Evolutionary conservation across 164 flowering plant genomes (phyloP).

Genomic region (Stephania yunnanensis): DNA sequence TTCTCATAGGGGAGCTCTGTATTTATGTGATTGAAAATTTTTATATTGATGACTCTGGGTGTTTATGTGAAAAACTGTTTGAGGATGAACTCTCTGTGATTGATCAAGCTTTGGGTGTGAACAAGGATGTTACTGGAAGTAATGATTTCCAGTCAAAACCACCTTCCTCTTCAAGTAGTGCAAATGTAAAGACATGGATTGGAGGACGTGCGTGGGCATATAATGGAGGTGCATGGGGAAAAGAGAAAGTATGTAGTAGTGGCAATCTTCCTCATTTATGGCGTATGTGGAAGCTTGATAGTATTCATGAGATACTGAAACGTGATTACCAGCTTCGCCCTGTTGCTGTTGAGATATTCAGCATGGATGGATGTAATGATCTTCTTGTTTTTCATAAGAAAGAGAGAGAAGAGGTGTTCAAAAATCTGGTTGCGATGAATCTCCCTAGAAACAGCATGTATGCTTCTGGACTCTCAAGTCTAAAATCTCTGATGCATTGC

Average conservation of each 20-base stretch:
- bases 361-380: slow-evolving; percentile 99
- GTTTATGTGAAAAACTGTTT: slow-evolving; percentile 82
- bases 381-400: slow-evolving; percentile 96
- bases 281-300: slow-evolving; percentile 98
- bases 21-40: slow-evolving; percentile 93
- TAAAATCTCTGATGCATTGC: background rate
- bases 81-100: slow-evolving; percentile 96
- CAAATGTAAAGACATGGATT: slow-evolving; percentile 41
- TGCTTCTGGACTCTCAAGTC: background rate
- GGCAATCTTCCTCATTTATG: slow-evolving; percentile 89
- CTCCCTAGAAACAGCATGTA: slow-evolving; percentile 95
- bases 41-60: slow-evolving; percentile 80
- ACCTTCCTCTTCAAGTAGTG: slow-evolving; percentile 62
- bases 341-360: slow-evolving; percentile 96
- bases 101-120: slow-evolving; percentile 98
- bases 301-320: slow-evolving; percentile 90
- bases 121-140: slow-evolving; percentile 64
- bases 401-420: slow-evolving; percentile 97
- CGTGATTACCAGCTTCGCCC: slow-evolving; percentile 99
- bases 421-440: slow-evolving; percentile 90
- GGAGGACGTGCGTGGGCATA: slow-evolving; percentile 99
- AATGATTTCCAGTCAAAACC: slow-evolving; percentile 74
- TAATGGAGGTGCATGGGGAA: slow-evolving; percentile 99
- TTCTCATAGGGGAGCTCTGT: slow-evolving; percentile 83
- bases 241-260: slow-evolving; percentile 70